Percentiles rank a stretch among this genome's conserved stretches.
Conservation (phyloP, 2,329 filamentous ascomycete species). For the Diaporthe destruens region DNA sequence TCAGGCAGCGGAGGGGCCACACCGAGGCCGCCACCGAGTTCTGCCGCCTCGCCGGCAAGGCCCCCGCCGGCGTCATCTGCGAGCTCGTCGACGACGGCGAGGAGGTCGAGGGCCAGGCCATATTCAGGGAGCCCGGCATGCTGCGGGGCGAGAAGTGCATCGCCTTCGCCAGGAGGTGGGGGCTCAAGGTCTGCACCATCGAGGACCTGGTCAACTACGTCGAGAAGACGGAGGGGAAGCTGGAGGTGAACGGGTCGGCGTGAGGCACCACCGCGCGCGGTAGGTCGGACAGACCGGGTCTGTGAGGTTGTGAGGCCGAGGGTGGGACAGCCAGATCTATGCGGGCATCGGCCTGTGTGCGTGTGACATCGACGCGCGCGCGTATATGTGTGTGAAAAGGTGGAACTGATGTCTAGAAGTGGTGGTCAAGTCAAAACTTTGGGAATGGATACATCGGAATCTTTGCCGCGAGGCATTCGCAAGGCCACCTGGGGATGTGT, state of each 20-base stretch:
- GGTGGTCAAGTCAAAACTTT: slow-evolving; percentile 2
- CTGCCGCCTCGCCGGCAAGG: slow-evolving; percentile 85
- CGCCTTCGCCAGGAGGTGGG: slow-evolving; percentile 88
- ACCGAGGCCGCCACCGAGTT: slow-evolving; percentile 96
- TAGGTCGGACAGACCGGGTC: neutral
- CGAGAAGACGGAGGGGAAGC: slow-evolving; percentile 78
- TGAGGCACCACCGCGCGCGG: neutral
- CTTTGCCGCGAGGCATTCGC: slow-evolving; percentile 36
- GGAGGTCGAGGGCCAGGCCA: slow-evolving; percentile 75
- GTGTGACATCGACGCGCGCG: neutral
- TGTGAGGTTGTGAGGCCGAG: neutral
- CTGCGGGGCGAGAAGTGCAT: slow-evolving; percentile 90
- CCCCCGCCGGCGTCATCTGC: slow-evolving; percentile 83
- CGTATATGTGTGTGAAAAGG: neutral
- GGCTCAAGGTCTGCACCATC: slow-evolving; percentile 94
- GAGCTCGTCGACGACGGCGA: slow-evolving; percentile 92
- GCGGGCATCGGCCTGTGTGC: neutral
- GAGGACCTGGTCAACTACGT: slow-evolving; percentile 87
- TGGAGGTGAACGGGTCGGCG: slow-evolving; percentile 58
- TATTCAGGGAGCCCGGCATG: slow-evolving; percentile 82
- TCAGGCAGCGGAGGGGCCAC: slow-evolving; percentile 84
- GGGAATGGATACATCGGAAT: slow-evolving; percentile 18
- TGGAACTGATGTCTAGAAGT: neutral
- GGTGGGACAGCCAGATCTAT: neutral
- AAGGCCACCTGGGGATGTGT: slow-evolving; percentile 16